A percentile compares a stretch with the other conserved stretches of the same genome.
Conservation (phyloP, 2,329 filamentous ascomycete genomes). For the Ceratocystis destructans region DNA sequence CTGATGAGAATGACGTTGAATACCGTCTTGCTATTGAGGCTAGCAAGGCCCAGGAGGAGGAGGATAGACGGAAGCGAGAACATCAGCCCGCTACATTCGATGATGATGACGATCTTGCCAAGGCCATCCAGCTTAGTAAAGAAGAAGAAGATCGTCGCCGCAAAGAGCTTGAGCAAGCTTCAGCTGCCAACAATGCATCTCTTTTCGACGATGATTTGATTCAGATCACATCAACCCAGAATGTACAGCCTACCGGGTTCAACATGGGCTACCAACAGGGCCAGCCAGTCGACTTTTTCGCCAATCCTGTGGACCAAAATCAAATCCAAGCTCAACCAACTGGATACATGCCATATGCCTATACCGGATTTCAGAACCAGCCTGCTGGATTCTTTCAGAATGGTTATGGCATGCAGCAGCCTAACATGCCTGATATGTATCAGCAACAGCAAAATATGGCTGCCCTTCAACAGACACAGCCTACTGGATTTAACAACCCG, state of each 20-base stretch:
- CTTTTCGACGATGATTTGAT: constrained; percentile 73
- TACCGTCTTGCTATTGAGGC: constrained; percentile 84
- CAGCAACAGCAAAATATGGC: constrained; percentile 37
- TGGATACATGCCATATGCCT: constrained; percentile 48
- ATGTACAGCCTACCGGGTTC: constrained; percentile 72
- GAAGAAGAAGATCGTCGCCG: constrained; percentile 85
- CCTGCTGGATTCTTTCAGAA: constrained; percentile 47
- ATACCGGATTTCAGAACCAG: constrained; percentile 39
- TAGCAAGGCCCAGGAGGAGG: constrained; percentile 88
- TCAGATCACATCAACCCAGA: constrained; percentile 36
- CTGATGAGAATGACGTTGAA: constrained; percentile 78
- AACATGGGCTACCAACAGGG: constrained; percentile 98
- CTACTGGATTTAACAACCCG: constrained; percentile 39
- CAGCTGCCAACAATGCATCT: constrained; percentile 62
- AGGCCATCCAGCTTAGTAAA: constrained; percentile 88
- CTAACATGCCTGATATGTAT: constrained; percentile 58
- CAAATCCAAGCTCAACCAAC: constrained; percentile 68
- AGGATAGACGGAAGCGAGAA: constrained; percentile 64
- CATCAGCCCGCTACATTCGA: constrained; percentile 38
- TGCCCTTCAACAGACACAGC: constrained; percentile 33
- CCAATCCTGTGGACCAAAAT: constrained; percentile 74
- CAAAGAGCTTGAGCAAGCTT: constrained; percentile 54
- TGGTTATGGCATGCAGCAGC: constrained; percentile 53
- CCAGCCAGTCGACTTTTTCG: constrained; percentile 90
- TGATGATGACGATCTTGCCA: constrained; percentile 77